Conservation (phyloP, 2,329 filamentous ascomycete genomes). For the Alternaria sp. region DNA sequence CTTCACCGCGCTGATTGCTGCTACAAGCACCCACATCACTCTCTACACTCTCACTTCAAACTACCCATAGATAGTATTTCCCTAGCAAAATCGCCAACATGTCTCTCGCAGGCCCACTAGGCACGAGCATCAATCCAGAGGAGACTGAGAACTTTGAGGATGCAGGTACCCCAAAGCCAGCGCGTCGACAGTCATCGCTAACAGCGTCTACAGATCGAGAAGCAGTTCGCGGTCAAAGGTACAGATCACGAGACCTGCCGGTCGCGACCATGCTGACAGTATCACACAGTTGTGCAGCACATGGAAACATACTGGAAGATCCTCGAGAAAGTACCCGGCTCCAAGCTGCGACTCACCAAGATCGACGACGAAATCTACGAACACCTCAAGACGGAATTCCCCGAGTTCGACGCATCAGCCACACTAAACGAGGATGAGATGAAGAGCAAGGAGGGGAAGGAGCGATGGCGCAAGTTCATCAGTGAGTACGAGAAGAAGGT, state of each 20-base stretch:
- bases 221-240: conserved; percentile 99
- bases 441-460: conserved; percentile 97
- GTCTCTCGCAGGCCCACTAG: conserved; percentile 41
- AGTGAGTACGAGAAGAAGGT: conserved; percentile 91
- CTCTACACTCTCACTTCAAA: not conserved
- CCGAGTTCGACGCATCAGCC: conserved; percentile 83
- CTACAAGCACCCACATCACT: not conserved
- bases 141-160: conserved; percentile 73
- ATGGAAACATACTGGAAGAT: conserved; percentile 97
- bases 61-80: not conserved
- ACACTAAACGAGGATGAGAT: conserved; percentile 90
- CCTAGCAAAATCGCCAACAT: conserved; percentile 25
- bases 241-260: not conserved
- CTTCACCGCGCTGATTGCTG: not conserved
- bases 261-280: conserved; percentile 16
- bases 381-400: conserved; percentile 86
- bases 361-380: conserved; percentile 94
- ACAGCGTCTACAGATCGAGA: conserved; percentile 77
- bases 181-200: conserved; percentile 6
- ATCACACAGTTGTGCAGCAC: conserved; percentile 77
- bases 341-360: conserved; percentile 87
- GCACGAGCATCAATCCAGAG: conserved; percentile 54
- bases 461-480: conserved; percentile 93
- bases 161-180: conserved; percentile 53
- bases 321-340: conserved; percentile 87